A percentile compares a stretch with the other conserved stretches of the same genome.
Evolutionary conservation across 2,329 filamentous ascomycete species (phyloP).

Genomic region (Neofusicoccum umdonicola): DNA sequence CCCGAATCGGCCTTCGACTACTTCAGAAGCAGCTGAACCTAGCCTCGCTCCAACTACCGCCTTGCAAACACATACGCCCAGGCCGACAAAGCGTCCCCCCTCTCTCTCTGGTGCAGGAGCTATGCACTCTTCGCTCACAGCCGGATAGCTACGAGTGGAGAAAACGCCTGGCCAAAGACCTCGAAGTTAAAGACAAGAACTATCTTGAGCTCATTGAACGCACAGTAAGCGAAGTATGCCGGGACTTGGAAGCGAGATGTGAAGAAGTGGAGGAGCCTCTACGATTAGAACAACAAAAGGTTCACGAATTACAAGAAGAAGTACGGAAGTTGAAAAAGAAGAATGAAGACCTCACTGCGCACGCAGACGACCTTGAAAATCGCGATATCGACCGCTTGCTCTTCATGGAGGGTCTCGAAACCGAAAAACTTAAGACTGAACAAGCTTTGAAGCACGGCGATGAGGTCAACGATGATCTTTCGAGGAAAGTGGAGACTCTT

Average conservation of each 20-base stretch:
- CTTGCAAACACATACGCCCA: constrained; percentile 24
- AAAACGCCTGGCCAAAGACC: constrained; percentile 42
- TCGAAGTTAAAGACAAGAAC: constrained; percentile 38
- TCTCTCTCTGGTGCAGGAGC: constrained; percentile 35
- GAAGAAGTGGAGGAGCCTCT: constrained; percentile 55
- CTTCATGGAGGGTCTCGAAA: constrained; percentile 38
- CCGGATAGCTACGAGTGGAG: constrained; percentile 49
- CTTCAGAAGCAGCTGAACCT: constrained; percentile 30
- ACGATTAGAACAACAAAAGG: constrained; percentile 41
- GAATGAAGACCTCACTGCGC: constrained; percentile 30
- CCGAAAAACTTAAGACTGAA: constrained; percentile 39
- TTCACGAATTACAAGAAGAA: constrained; percentile 30
- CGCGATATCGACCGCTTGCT: constrained; percentile 37
- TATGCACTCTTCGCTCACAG: constrained; percentile 36
- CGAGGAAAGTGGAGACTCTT: constrained; percentile 30
- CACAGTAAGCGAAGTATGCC: constrained; percentile 53
- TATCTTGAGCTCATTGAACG: constrained; percentile 49
- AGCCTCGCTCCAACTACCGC: background rate
- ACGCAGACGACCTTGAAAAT: constrained; percentile 37
- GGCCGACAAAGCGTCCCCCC: background rate
- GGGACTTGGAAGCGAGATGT: constrained; percentile 57
- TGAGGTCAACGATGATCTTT: constrained; percentile 38
- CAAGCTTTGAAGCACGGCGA: constrained; percentile 39
- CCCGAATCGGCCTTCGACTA: constrained; percentile 24
- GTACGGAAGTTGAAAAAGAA: constrained; percentile 35